phyloP scores from a whole-genome alignment of 2,329 filamentous ascomycete species.

The Beauveria sp. region DNA sequence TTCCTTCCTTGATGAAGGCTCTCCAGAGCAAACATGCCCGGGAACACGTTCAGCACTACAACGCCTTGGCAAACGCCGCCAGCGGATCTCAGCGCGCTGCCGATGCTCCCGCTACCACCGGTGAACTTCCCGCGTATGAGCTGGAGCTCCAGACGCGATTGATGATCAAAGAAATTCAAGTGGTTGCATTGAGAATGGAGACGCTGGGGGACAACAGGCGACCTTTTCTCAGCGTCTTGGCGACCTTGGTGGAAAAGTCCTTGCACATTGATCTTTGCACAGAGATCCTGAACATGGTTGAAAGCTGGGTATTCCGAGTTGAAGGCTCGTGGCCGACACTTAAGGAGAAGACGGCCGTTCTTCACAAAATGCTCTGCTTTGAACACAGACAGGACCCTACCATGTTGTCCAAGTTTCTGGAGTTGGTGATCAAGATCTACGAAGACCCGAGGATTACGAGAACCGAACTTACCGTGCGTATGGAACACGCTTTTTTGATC shows the following conservation, averaged over 20 bases:
- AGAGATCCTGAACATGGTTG: constrained; percentile 89
- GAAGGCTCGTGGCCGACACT: constrained; percentile 93
- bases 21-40: constrained; percentile 86
- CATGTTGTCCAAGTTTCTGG: constrained; percentile 85
- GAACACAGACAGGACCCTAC: constrained; percentile 76
- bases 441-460: constrained; percentile 93
- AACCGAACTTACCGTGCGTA: constrained; percentile 89
- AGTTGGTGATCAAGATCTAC: constrained; percentile 95
- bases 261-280: constrained; percentile 78
- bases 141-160: constrained; percentile 82
- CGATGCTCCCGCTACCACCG: constrained; percentile 44
- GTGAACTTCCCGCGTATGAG: constrained; percentile 64
- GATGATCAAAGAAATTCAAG: constrained; percentile 91
- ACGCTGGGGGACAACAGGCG: constrained; percentile 82
- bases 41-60: constrained; percentile 79
- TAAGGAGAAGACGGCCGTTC: constrained; percentile 96
- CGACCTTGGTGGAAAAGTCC: constrained; percentile 91
- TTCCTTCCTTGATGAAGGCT: constrained; percentile 82
- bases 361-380: constrained; percentile 98
- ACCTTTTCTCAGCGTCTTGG: constrained; percentile 90
- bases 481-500: constrained; percentile 97
- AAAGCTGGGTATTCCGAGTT: constrained; percentile 91
- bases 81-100: constrained; percentile 36
- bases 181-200: constrained; percentile 87
- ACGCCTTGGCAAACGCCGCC: constrained; percentile 46